phyloP scores from a whole-genome alignment of 495 filamentous ascomycete genomes.

The Aspergillus campestris region DNA sequence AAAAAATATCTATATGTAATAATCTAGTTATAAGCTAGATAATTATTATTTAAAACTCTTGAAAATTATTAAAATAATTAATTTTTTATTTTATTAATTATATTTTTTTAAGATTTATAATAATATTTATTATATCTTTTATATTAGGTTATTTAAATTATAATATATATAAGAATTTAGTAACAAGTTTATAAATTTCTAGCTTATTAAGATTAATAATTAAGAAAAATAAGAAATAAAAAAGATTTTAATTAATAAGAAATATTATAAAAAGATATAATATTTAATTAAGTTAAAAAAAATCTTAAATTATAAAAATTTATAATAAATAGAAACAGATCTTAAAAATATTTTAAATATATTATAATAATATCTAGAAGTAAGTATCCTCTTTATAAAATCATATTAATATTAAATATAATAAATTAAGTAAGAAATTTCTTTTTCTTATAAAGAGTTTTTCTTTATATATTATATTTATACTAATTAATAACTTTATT shows the following conservation, averaged over 20 bases:
- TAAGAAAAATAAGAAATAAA: no score
- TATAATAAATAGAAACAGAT: no score
- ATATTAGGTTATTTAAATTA: neutral
- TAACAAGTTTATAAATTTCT: neutral
- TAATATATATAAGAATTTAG: neutral
- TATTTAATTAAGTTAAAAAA: neutral
- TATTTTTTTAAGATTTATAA: neutral
- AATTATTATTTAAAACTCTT: no score
- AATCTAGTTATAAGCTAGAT: neutral
- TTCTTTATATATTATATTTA: no score
- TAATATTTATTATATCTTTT: no score
- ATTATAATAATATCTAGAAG: no score
- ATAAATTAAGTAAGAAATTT: neutral
- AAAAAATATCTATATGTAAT: neutral
- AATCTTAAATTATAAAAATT: neutral
- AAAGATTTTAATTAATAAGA: neutral
- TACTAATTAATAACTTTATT: no score
- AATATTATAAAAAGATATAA: constrained; percentile 1
- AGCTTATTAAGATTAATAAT: no score
- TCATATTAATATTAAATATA: neutral
- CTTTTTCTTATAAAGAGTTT: no score
- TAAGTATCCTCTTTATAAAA: neutral
- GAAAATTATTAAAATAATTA: no score
- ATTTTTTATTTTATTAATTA: neutral
- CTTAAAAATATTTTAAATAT: neutral